Evolutionary conservation across 257 asterid genomes (phyloP).

Genomic region (Solanum pinnatisectum): DNA sequence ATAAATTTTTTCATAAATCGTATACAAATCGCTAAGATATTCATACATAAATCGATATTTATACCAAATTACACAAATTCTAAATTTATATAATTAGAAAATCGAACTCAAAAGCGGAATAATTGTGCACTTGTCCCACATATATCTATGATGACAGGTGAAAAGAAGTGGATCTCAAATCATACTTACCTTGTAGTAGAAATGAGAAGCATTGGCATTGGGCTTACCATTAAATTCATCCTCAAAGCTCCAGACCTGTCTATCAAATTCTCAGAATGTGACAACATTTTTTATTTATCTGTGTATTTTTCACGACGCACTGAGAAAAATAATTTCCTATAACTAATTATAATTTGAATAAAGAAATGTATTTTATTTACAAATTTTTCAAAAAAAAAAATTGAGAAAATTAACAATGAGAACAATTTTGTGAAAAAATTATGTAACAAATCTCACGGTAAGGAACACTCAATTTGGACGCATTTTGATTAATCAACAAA

Average conservation of each 20-base stretch:
- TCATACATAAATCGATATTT: too few species aligned
- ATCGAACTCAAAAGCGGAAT: background rate
- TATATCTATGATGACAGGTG: background rate
- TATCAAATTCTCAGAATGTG: background rate
- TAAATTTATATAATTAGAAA: too few species aligned
- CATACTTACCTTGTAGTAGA: background rate
- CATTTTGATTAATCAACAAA: too few species aligned
- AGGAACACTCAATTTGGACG: background rate
- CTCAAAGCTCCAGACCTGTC: background rate
- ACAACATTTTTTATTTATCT: background rate
- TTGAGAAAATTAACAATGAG: too few species aligned
- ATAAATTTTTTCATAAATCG: too few species aligned
- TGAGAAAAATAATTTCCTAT: too few species aligned
- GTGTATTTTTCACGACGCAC: too few species aligned
- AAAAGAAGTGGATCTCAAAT: background rate
- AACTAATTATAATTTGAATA: too few species aligned
- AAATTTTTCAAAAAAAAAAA: too few species aligned
- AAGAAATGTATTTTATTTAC: background rate
- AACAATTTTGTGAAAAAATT: background rate
- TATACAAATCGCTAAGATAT: too few species aligned
- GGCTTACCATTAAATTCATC: background rate
- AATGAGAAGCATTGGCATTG: background rate
- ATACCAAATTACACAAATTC: too few species aligned
- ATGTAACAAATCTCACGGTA: background rate
- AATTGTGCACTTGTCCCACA: background rate